These are phyloP conservation scores for Parietaria judaica DNA, from an alignment of 306 rosid genomes.

Conservation along the genomic window DNA sequence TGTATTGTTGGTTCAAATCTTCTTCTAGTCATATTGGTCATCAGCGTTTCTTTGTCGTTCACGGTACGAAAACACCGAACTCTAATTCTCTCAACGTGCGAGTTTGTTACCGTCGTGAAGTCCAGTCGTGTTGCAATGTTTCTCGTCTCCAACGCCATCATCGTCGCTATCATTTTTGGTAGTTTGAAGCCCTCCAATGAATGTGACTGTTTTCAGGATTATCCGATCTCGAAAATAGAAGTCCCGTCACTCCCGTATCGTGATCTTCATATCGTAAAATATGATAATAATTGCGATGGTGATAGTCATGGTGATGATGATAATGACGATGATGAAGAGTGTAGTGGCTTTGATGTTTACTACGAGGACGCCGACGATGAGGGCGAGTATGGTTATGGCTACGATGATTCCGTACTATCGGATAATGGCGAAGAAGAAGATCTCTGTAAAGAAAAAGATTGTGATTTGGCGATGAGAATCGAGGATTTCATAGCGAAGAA, in stretches of 20 bases:
- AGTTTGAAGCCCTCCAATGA: slow-evolving; percentile 11
- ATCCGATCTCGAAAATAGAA: not conserved
- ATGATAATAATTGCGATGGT: not conserved
- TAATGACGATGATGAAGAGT: not conserved
- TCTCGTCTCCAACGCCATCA: slow-evolving; percentile 18
- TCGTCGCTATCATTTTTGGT: slow-evolving; percentile 10
- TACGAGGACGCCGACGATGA: slow-evolving; percentile 24
- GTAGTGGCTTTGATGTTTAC: slow-evolving; percentile 22
- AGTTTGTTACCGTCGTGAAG: slow-evolving; percentile 10
- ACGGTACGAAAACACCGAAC: slow-evolving; percentile 13
- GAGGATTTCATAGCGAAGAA: slow-evolving; percentile 31
- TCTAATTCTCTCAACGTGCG: slow-evolving; percentile 13
- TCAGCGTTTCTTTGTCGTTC: not conserved
- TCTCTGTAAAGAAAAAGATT: slow-evolving; percentile 10
- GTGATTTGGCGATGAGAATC: slow-evolving; percentile 21
- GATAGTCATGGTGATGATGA: not conserved
- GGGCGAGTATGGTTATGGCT: not conserved
- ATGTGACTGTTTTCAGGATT: slow-evolving; percentile 2
- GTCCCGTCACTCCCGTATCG: not conserved
- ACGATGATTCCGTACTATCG: not conserved
- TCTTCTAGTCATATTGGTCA: not conserved
- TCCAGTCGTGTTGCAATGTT: slow-evolving; percentile 14
- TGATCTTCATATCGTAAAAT: not conserved
- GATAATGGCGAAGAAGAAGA: not conserved
- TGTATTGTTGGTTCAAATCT: not conserved